Base-by-base conservation (phyloP, 192 early-diverging fungal genomes). In the Diversispora epigaea region DNA sequence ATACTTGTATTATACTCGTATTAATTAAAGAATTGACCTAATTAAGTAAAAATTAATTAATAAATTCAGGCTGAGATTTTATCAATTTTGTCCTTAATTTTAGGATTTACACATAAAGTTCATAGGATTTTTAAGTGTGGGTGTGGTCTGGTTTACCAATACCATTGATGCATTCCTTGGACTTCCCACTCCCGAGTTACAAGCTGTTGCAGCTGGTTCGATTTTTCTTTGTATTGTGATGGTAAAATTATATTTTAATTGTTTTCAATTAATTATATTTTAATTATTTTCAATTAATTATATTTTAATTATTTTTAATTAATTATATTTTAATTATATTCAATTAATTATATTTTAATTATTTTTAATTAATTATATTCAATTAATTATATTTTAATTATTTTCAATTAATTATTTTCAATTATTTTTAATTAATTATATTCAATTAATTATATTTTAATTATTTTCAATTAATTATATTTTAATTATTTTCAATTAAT, bases 161-260 rank as follows among this genome's bases (percentile, higher is more conserved):
- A 47, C 44, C 46, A 73, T 77, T 15, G 60, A 79, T 8, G 2
- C 0, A 6, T 62, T 56, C 32, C 63, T 80, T 60, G 57, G 52
- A 40, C 0, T 47, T 10, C 1, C 40, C 11, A 6, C 12, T 25
- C 10, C 72, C 21, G 64, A 58, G 61, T 64, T 58, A 69, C 77
- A 72, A 25, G 82, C 82, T 44, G 55, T 56, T 39, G 76, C 65
- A 0, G 57, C 82, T 44, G 82, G 82, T 61, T 60, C 77, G 40
- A 79, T 83, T 47, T 79, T 83, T 61, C 69, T 80, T 65, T 78
- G 72, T 44, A 47, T 80, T 66, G 77, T 82, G 43, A 39, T 77
- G 68, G 80, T 79, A 84, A 63, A 60, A 32, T 32, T 32, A 32
- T 32, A 32, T 32, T 32, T 32, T 32, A 32, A 32, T 32, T 32